Percentiles rank a stretch among this genome's conserved stretches.
Conservation (phyloP, 805 yeast genomes). For the Candida suzukii region DNA sequence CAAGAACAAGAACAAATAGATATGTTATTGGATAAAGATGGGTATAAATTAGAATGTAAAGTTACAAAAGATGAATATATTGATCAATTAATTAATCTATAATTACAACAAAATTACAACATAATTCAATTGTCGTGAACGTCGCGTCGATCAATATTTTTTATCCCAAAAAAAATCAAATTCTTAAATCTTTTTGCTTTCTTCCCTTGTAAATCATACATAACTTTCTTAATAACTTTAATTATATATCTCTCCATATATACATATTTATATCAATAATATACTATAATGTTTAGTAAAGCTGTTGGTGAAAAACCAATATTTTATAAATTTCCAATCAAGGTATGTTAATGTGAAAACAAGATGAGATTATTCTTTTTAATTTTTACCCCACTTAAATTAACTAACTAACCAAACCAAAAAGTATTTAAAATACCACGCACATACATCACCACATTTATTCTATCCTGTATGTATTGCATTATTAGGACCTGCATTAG, state of each 20-base stretch:
- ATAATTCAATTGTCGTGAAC: too few species aligned
- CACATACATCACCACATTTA: conserved; percentile 70
- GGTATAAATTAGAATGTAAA: neutral
- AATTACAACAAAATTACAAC: neutral
- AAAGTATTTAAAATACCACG: conserved; percentile 68
- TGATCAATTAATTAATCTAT: neutral
- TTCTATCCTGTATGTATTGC: conserved; percentile 62
- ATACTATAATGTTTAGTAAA: too few species aligned
- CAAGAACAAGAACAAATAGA: conserved; percentile 19
- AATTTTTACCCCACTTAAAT: neutral
- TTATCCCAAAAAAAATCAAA: too few species aligned
- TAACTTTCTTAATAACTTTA: too few species aligned
- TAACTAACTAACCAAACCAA: neutral
- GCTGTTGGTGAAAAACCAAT: neutral
- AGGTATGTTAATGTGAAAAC: neutral
- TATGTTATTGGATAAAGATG: conserved; percentile 15
- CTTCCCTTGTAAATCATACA: too few species aligned
- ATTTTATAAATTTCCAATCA: neutral
- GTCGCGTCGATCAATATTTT: too few species aligned
- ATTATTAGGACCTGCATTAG: conserved; percentile 56
- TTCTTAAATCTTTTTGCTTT: too few species aligned
- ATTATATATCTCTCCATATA: too few species aligned
- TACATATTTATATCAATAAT: too few species aligned
- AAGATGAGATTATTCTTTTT: neutral
- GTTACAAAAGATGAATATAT: neutral